Evolutionary conservation across 768 basidiomycete species (phyloP).

Genomic region (Chalciporus pseudorubinellus): DNA sequence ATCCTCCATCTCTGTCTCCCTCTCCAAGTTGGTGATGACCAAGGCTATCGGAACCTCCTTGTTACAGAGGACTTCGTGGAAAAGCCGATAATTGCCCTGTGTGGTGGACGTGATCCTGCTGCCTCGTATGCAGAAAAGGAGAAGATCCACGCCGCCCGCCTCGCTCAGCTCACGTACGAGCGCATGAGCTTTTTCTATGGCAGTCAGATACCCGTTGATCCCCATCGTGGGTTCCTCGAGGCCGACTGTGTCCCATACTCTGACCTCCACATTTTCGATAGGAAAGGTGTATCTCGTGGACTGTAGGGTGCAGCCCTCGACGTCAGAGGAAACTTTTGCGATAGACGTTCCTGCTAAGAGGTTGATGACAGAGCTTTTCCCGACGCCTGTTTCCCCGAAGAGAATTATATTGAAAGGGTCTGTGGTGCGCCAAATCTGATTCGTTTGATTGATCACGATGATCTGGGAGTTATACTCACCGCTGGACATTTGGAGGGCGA

Average conservation of each 20-base stretch:
- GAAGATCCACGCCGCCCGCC: constrained; percentile 32
- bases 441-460: background rate
- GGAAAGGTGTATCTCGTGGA: constrained; percentile 24
- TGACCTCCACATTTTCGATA: constrained; percentile 8
- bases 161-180: constrained; percentile 24
- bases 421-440: background rate
- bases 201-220: constrained; percentile 25
- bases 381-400: constrained; percentile 33
- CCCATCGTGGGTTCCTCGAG: constrained; percentile 32
- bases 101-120: constrained; percentile 29
- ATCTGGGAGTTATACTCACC: constrained; percentile 11
- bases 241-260: constrained; percentile 31
- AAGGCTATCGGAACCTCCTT: constrained; percentile 39
- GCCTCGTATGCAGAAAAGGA: constrained; percentile 40
- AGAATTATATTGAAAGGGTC: constrained; percentile 28
- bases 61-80: constrained; percentile 39
- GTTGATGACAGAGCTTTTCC: constrained; percentile 47
- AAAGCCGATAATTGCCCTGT: constrained; percentile 39
- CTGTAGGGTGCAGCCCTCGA: constrained; percentile 34
- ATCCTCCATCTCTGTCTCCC: constrained; percentile 33
- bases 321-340: constrained; percentile 34
- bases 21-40: constrained; percentile 41
- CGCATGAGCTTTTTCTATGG: constrained; percentile 27
- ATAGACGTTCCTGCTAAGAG: constrained; percentile 32
- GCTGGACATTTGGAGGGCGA: constrained; percentile 13